Evolutionary conservation across 192 early-diverging fungal species (phyloP).

Genomic region (Piromyces finnis): DNA sequence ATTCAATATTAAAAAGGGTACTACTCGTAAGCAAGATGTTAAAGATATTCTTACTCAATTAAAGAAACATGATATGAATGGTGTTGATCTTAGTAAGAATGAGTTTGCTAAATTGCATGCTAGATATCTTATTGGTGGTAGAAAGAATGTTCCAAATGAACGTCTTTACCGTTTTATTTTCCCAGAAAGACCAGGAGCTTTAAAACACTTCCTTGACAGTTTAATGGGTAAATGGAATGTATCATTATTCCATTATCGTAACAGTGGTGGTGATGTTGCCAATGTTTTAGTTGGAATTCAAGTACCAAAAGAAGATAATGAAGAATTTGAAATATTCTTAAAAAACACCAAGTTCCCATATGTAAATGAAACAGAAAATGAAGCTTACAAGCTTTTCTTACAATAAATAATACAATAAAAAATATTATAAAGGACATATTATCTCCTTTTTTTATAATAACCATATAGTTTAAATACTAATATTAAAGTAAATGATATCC

Average conservation of each 20-base stretch:
- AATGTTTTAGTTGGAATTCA: constrained; percentile 88
- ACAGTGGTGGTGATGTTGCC: constrained; percentile 86
- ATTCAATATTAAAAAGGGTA: constrained; percentile 43
- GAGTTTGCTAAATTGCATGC: constrained; percentile 96
- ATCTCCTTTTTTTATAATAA: constrained; percentile 57
- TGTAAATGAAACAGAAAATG: constrained; percentile 85
- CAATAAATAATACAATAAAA: constrained; percentile 39
- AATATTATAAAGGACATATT: too few relatives aligned
- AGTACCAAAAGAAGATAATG: constrained; percentile 45
- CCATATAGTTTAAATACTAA: too few relatives aligned
- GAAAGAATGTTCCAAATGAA: constrained; percentile 58
- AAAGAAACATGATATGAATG: constrained; percentile 38
- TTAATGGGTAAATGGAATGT: constrained; percentile 55
- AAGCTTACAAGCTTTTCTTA: constrained; percentile 70
- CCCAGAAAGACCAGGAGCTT: constrained; percentile 84
- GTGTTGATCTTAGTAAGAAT: constrained; percentile 71
- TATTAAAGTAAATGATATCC: too few relatives aligned
- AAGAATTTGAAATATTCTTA: constrained; percentile 58
- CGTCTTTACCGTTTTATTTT: constrained; percentile 87
- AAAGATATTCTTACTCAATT: constrained; percentile 46
- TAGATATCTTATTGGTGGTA: constrained; percentile 79
- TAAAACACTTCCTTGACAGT: constrained; percentile 65
- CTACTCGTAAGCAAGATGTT: constrained; percentile 47
- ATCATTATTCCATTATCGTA: constrained; percentile 89
- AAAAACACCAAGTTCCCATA: constrained; percentile 65